These are phyloP conservation scores for Naematelia encephala DNA, from an alignment of 768 basidiomycete genomes.

Conservation along the genomic window DNA sequence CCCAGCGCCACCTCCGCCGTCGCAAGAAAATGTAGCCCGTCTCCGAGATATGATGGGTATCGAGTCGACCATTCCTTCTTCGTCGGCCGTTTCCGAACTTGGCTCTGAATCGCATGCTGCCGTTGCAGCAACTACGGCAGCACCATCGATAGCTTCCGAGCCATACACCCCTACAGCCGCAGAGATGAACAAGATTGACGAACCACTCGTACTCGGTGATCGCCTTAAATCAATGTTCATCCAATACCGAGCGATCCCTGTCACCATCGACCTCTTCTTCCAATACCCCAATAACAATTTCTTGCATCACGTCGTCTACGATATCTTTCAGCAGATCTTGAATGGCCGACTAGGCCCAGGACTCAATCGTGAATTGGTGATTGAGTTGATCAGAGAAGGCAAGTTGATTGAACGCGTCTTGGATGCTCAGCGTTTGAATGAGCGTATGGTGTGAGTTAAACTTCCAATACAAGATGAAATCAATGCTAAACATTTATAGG, in stretches of 20 bases:
- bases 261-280: constrained; percentile 87
- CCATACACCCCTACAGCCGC: background rate
- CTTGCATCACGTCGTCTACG: constrained; percentile 92
- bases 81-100: constrained; percentile 25
- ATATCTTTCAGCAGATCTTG: constrained; percentile 89
- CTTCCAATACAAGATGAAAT: too few relatives aligned
- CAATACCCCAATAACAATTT: constrained; percentile 98
- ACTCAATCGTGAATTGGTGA: constrained; percentile 75
- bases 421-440: constrained; percentile 77
- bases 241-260: constrained; percentile 67
- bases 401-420: constrained; percentile 78
- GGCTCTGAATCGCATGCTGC: constrained; percentile 36
- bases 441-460: constrained; percentile 64
- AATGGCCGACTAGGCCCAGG: constrained; percentile 76
- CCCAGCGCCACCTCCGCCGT: constrained; percentile 36
- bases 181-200: constrained; percentile 2
- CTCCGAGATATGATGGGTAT: constrained; percentile 37
- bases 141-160: constrained; percentile 32
- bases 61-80: constrained; percentile 21
- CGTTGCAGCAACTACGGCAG: constrained; percentile 31
- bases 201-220: constrained; percentile 59
- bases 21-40: constrained; percentile 32
- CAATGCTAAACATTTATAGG: too few relatives aligned
- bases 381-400: constrained; percentile 83
- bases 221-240: constrained; percentile 74